phyloP scores from a whole-genome alignment of 2,329 filamentous ascomycete species.

The Scedosporium aurantiacum region DNA sequence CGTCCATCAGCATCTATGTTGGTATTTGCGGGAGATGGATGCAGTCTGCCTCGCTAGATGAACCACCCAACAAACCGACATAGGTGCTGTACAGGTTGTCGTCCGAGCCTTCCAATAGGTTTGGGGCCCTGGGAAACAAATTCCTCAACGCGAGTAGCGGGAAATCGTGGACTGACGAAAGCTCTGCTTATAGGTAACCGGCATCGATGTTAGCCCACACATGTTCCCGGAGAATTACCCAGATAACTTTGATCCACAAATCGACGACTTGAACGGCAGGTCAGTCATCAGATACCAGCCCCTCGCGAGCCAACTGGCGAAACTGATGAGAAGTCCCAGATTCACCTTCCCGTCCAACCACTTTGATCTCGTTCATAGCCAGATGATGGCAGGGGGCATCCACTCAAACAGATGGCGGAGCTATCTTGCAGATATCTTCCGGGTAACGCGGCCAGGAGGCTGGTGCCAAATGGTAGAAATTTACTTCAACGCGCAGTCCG shows the following conservation, averaged over 20 bases:
- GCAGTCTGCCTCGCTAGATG: no score
- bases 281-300: conserved; percentile 19
- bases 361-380: conserved; percentile 79
- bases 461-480: conserved; percentile 88
- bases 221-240: conserved; percentile 55
- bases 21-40: neutral
- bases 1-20: neutral
- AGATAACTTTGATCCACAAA: conserved; percentile 57
- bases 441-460: conserved; percentile 61
- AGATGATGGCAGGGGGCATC: conserved; percentile 61
- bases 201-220: conserved; percentile 60
- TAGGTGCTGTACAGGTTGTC: no score
- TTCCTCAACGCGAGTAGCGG: no score
- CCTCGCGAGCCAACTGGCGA: neutral
- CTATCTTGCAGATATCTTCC: conserved; percentile 67
- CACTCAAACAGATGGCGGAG: conserved; percentile 59
- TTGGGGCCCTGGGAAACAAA: no score
- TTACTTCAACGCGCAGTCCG: conserved; percentile 75
- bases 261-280: conserved; percentile 61
- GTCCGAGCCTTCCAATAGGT: no score
- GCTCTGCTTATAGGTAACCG: conserved; percentile 46
- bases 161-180: conserved; percentile 1
- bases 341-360: conserved; percentile 59
- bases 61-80: no score
- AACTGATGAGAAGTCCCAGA: conserved; percentile 18